Base-by-base conservation (phyloP, 2,329 filamentous ascomycete species). In the Pseudogymnoascus sp. region DNA sequence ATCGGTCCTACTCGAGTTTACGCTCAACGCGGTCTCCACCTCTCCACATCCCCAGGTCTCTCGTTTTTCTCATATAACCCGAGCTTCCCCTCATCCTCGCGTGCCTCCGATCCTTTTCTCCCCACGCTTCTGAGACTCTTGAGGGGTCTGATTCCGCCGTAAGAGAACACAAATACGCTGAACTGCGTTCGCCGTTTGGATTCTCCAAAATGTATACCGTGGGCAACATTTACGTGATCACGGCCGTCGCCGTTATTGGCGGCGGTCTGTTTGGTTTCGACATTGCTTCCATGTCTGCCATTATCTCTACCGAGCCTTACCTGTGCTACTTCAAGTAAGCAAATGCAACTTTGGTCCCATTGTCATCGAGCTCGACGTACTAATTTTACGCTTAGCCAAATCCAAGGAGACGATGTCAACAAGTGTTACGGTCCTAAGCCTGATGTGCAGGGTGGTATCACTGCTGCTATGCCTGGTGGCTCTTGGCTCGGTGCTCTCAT, bases 391-490 rank as follows among this genome's bases (percentile, higher is more conserved):
- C 81, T 78, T 22, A 80, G 82, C 68, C 76, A 61, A 62, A 65
- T 61, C 22, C 47, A 47, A 53, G 47, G 47, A 33, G 15, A 33
- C 63, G 18, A 63, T 74, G 75, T 33, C 47, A 33, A 53, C 7
- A 71, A 74, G 7, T 84, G 81, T 71, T 77, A 75, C 14, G 84
- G 84, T 35, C 83, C 83, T 3, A 71, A 69, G 11, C 70, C 76
- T 38, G 70, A 74, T 61, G 73, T 78, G 0, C 82, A 84, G 70
- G 84, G 84, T 64, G 84, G 83, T 57, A 89, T 90, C 68, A 86
- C 83, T 0, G 86, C 87, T 20, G 77, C 85, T 57, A 90, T 90
- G 85, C 83, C 87, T 20, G 86, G 80, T 60, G 87, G 87, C 35
- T 89, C 86, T 0, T 89, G 84, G 75, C 72, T 86, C 22, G 87